Evolutionary conservation across 352 stramenopile species (phyloP), one percentile per base, ranked within the genome.

Genomic region (Phytophthora syringae): DNA sequence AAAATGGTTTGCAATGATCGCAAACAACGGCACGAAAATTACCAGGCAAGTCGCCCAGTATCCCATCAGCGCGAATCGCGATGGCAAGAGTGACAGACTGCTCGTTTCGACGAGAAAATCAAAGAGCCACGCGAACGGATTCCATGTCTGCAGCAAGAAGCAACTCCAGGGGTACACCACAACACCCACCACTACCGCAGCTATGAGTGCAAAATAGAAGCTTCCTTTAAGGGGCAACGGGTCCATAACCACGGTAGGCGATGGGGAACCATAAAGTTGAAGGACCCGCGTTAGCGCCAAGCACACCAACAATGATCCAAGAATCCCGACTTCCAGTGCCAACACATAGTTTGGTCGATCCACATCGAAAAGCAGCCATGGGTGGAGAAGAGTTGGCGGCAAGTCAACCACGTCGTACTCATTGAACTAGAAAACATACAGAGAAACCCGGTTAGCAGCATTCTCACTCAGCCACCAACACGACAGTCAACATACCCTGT

Each of bases 141-240:
- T 90, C 63, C 57, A 75, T 16, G 76, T 88, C 30, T 82, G 47
- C 25, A 95, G 72, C 5, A 92, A 82, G 21, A 92, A 63, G 16
- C 70, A 86, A 15, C 76, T 89, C 84, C 79, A 93, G 15, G 80
- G 80, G 47, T 90, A 90, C 25, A 91, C 54, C 20, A 88, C 25
- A 0, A 54, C 43, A 6, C 56, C 68, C 9, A 88, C 57, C 3
- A 86, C 68, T 13, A 64, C 60, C 10, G 52, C 56, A 36, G 67
- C 63, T 34, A 54, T 79, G 2, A 63, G n/a, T 10, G 80, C 27
- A 45, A 92, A 86, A 10, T 42, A 49, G 3, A 74, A 6, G 13
- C 49, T 75, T 30, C 67, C 56, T 34, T 45, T 16, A 0, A 74
- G 37, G 16, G 77, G 60, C 18, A 89, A 56, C 9, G 81, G 60